These are phyloP conservation scores for Penicillium vulpinum DNA, from an alignment of 2,329 filamentous ascomycete species.

Conservation along the genomic window DNA sequence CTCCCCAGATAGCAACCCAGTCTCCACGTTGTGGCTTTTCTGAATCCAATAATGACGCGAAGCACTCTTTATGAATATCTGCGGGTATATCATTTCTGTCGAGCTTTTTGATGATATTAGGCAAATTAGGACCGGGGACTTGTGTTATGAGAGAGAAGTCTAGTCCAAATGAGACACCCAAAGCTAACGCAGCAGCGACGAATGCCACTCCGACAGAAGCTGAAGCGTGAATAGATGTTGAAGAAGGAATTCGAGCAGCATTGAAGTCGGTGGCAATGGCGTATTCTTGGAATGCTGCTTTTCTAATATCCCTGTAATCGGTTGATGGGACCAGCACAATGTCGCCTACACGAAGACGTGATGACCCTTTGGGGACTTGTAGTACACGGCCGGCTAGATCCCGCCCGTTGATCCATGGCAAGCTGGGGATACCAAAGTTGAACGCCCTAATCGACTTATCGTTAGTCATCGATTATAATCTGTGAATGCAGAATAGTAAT, in stretches of 20 bases:
- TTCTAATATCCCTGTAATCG: conserved; percentile 71
- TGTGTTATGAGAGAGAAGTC: conserved; percentile 53
- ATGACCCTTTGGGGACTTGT: conserved; percentile 42
- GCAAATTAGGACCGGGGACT: conserved; percentile 60
- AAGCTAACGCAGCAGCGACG: conserved; percentile 65
- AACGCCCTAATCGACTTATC: conserved; percentile 55
- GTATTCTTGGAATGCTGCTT: conserved; percentile 71
- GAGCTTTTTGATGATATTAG: conserved; percentile 51
- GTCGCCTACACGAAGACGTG: conserved; percentile 59
- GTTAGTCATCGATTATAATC: background rate
- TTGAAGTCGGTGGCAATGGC: conserved; percentile 66
- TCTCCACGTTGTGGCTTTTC: conserved; percentile 63
- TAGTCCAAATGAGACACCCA: conserved; percentile 70
- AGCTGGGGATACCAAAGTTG: conserved; percentile 66
- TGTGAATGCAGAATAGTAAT: background rate
- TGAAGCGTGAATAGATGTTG: conserved; percentile 55
- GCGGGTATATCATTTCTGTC: conserved; percentile 53
- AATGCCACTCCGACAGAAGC: conserved; percentile 70
- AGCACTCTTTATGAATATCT: conserved; percentile 65
- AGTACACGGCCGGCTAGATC: conserved; percentile 69
- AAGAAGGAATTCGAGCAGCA: conserved; percentile 60
- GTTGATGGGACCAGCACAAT: conserved; percentile 66
- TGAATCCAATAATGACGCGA: conserved; percentile 52
- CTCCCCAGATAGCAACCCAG: conserved; percentile 74
- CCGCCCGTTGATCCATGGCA: conserved; percentile 69